Evolutionary conservation across 257 asterid species (phyloP), one percentile per base, ranked within the genome.

Genomic region (Gentiana straminea): DNA sequence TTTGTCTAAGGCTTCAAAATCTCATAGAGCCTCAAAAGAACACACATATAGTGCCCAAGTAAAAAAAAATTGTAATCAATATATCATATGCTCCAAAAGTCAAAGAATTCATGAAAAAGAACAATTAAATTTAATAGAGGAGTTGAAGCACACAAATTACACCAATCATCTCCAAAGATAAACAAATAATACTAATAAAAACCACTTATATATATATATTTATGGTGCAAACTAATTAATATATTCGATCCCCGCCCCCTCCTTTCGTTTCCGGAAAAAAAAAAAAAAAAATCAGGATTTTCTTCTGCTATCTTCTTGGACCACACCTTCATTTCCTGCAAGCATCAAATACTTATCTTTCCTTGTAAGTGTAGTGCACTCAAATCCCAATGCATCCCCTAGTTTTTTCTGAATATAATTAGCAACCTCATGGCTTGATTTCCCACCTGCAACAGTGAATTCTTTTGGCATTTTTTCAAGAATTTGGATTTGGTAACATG

Each of bases 331-430:
- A 69, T 86, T 91, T 33, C 98, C 98, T 9, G 96, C 94, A 12
- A 91, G 71, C 89, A 86, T 91, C 81, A 91, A 65, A 65, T 91
- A 91, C 92, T 91, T 91, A 49, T 91, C 95, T 70, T 79, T 82
- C 56, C 98, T 87, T 7, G 98, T 91, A 35, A 84, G 54, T 51
- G 32, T 54, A 0, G 98, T 91, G 68, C 96, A 87, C 63, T 86
- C 84, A 61, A 91, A 91, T 15, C 98, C 98, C 72, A 91, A 68
- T 2, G 94, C 98, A 35, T 63, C 65, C 0, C 67, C 96, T 60
- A 91, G 35, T 32, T 79, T 61, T 36, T 58, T 79, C 77, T 91
- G 98, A 49, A 91, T 75, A n/a, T 81, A 69, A 35, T 91, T 91
- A 12, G 98, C 98, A 62, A 91, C 98, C 43, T 84, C 95, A n/a